phyloP scores from a whole-genome alignment of 768 basidiomycete species.

The Mycena galopus region DNA sequence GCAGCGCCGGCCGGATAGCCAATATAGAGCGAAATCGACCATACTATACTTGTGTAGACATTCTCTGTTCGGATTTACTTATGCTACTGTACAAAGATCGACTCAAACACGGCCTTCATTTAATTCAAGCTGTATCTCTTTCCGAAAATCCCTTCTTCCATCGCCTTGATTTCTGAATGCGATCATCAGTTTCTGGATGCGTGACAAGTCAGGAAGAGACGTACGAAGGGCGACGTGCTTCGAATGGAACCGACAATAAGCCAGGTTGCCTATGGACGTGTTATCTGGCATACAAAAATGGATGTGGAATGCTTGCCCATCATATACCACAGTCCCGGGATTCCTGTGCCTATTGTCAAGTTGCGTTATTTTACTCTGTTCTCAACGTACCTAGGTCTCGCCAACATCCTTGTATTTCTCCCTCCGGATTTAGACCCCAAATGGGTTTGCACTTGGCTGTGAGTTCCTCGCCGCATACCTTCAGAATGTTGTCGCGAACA shows the following conservation, averaged over 20 bases:
- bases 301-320: slow-evolving; percentile 56
- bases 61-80: not conserved
- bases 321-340: slow-evolving; percentile 69
- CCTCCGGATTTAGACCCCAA: slow-evolving; percentile 77
- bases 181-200: not conserved
- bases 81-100: slow-evolving; percentile 9
- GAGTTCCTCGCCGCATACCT: slow-evolving; percentile 62
- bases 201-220: slow-evolving; percentile 41
- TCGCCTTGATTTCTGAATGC: slow-evolving; percentile 69
- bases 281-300: not conserved
- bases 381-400: slow-evolving; percentile 57
- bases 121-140: slow-evolving; percentile 35
- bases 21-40: not conserved
- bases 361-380: not conserved
- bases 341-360: slow-evolving; percentile 4
- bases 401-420: slow-evolving; percentile 67
- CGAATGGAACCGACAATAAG: slow-evolving; percentile 70
- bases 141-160: slow-evolving; percentile 60
- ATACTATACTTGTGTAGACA: not conserved
- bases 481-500: slow-evolving; percentile 51
- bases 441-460: slow-evolving; percentile 62
- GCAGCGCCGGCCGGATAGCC: slow-evolving; percentile 26
- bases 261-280: slow-evolving; percentile 61
- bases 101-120: not conserved
- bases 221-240: slow-evolving; percentile 74